Evolutionary conservation across 371 early-diverging fungal genomes (phyloP), one percentile per base, ranked within the genome.

Genomic region (Batkoa obscura): DNA sequence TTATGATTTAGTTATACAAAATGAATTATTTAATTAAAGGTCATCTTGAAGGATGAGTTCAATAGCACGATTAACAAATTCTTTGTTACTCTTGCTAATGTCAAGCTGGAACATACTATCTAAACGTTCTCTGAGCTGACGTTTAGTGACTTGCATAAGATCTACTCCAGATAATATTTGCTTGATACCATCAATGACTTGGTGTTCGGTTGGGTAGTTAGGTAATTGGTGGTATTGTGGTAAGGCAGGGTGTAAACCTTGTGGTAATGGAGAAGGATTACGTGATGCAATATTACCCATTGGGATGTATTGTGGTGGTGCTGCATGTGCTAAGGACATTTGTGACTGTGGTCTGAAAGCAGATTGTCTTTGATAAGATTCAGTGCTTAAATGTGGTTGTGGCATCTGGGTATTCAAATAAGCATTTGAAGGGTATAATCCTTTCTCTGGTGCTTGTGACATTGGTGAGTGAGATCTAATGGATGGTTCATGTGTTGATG

Each of bases 51-150:
- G 17, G 17, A 53, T 34, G 10, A 53, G 34, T 8, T 53, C 53
- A 23, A 53, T 53, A 38, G 32, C 15, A 9, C 39, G 17, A 30
- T 38, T 39, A n/a, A 53, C 53, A 39, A 53, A 53, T 2, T 53
- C 53, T 23, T 30, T 34, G 9, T 53, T 5, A 30, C 13, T 12
- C n/a, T 36, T 32, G 17, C 15, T n/a, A 2, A 9, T 30, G 23
- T 15, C 32, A 4, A 17, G 10, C n/a, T 53, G 3, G 38, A 32
- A 53, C 13, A 15, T n/a, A 10, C 17, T 34, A 35, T 53, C 53
- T 45, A 95, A 66, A 59, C 86, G 80, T 57, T 89, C 86, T 4
- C 96, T 66, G 33, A 95, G 86, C 62, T 81, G 82, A 64, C 86
- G 86, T 67, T 88, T 88, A 36, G 89, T 85, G 58, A 86, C 72